These are phyloP conservation scores for Eruca vesicaria DNA, from an alignment of 441 rosid species.

Conservation along the genomic window DNA sequence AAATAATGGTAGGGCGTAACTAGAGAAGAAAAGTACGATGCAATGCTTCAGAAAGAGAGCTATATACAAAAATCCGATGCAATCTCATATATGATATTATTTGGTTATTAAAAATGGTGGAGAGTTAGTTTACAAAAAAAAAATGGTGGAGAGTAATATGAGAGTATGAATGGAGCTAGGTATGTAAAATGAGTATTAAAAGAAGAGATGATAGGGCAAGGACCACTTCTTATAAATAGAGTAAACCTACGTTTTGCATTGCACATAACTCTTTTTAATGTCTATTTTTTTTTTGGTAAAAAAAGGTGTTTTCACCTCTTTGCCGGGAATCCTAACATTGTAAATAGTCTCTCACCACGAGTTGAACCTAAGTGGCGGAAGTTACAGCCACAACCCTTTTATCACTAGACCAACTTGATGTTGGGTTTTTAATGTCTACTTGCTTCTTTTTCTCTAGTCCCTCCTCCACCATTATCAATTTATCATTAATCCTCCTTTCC, in stretches of 20 bases:
- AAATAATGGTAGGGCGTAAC: neutral
- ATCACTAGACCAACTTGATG: too few species aligned
- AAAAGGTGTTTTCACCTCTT: too few species aligned
- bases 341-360: too few species aligned
- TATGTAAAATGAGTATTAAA: conserved; percentile 22
- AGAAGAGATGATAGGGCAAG: conserved; percentile 30
- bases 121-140: too few species aligned
- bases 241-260: conserved; percentile 20
- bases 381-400: too few species aligned
- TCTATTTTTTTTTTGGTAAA: conserved; percentile 18
- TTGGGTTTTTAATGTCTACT: too few species aligned
- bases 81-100: too few species aligned
- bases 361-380: too few species aligned
- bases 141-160: conserved; percentile 10
- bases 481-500: conserved; percentile 13
- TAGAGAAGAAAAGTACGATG: neutral
- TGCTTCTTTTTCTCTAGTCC: neutral
- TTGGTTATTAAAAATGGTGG: neutral
- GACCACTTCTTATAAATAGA: conserved; percentile 26
- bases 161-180: conserved; percentile 10
- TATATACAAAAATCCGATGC: neutral
- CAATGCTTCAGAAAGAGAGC: neutral
- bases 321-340: too few species aligned
- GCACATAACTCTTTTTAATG: conserved; percentile 21
- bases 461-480: neutral